Percentiles rank a stretch among this genome's conserved stretches.
Evolutionary conservation across 352 stramenopile genomes (phyloP).

Genomic region (Globisporangium nodosum): DNA sequence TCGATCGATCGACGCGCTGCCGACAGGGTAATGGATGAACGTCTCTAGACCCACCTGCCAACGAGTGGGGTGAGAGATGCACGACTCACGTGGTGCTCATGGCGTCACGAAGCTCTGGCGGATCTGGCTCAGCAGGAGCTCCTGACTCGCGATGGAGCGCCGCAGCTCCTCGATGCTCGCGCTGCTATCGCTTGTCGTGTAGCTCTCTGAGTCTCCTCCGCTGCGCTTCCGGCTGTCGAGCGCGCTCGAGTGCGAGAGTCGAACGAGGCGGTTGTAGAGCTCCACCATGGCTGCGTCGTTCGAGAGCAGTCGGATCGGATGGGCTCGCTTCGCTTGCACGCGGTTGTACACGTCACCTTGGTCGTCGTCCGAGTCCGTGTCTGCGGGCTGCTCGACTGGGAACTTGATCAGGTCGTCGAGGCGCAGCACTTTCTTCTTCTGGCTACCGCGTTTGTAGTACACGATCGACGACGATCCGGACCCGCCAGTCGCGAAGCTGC

Average conservation of each 20-base stretch:
- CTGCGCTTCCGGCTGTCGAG: neutral
- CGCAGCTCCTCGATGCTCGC: slow-evolving; percentile 8
- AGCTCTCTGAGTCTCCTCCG: too few relatives aligned
- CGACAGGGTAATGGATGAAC: too few relatives aligned
- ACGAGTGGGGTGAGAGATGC: slow-evolving; percentile 1
- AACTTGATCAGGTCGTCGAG: slow-evolving; percentile 17
- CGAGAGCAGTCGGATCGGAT: slow-evolving; percentile 5
- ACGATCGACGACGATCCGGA: slow-evolving; percentile 10
- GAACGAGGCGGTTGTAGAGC: slow-evolving; percentile 16
- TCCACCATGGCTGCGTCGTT: slow-evolving; percentile 12
- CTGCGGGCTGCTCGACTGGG: slow-evolving; percentile 6
- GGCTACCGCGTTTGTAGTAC: slow-evolving; percentile 17
- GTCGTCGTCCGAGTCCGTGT: slow-evolving; percentile 5
- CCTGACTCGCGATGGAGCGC: slow-evolving; percentile 13
- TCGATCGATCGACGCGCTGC: neutral
- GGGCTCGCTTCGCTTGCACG: slow-evolving; percentile 8
- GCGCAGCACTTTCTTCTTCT: slow-evolving; percentile 15
- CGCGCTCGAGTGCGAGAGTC: slow-evolving; percentile 11
- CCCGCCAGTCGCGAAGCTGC: slow-evolving; percentile 2
- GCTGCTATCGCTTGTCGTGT: neutral
- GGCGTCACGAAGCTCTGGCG: slow-evolving; percentile 5
- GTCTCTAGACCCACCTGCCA: slow-evolving; percentile 7
- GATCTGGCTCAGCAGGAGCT: slow-evolving; percentile 10
- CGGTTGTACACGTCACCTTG: slow-evolving; percentile 6
- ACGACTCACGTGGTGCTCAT: neutral